A percentile compares a stretch with the other conserved stretches of the same genome.
These are phyloP conservation scores for Termitomyces sp. DNA, from an alignment of 768 basidiomycete genomes.

Conservation along the genomic window DNA sequence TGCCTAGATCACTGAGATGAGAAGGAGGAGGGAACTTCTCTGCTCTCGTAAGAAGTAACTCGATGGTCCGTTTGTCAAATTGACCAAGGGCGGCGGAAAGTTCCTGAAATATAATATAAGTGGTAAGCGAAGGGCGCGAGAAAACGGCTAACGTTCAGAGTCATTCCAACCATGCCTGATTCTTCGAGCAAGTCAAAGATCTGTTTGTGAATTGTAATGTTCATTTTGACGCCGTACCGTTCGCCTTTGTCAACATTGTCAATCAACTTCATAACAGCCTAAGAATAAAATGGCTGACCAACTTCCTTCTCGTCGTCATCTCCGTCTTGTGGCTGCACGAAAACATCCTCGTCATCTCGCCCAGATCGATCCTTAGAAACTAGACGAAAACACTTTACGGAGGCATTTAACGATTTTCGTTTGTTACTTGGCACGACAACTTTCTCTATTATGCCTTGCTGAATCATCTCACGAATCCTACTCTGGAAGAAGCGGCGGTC, in stretches of 20 bases:
- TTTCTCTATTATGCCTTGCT: slow-evolving; percentile 70
- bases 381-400: slow-evolving; percentile 65
- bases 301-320: slow-evolving; percentile 34
- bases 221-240: slow-evolving; percentile 44
- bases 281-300: slow-evolving; percentile 12
- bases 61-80: slow-evolving; percentile 79
- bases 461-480: slow-evolving; percentile 67
- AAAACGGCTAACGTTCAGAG: slow-evolving; percentile 50
- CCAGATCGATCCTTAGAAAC: slow-evolving; percentile 36
- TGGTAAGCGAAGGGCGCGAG: background rate
- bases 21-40: slow-evolving; percentile 59
- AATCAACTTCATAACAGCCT: background rate
- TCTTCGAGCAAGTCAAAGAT: slow-evolving; percentile 70
- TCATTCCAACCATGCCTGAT: slow-evolving; percentile 64
- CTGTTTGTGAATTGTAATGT: slow-evolving; percentile 73
- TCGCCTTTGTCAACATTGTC: slow-evolving; percentile 17
- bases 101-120: slow-evolving; percentile 39
- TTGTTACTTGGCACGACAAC: slow-evolving; percentile 60
- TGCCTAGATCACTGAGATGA: slow-evolving; percentile 68
- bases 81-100: slow-evolving; percentile 54
- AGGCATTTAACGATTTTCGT: slow-evolving; percentile 39
- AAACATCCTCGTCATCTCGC: slow-evolving; percentile 28
- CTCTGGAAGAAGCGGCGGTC: slow-evolving; percentile 82
- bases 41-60: slow-evolving; percentile 70
- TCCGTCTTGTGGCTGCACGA: slow-evolving; percentile 38